phyloP scores from a whole-genome alignment of 345 rosid genomes.

The Linum lewisii region DNA sequence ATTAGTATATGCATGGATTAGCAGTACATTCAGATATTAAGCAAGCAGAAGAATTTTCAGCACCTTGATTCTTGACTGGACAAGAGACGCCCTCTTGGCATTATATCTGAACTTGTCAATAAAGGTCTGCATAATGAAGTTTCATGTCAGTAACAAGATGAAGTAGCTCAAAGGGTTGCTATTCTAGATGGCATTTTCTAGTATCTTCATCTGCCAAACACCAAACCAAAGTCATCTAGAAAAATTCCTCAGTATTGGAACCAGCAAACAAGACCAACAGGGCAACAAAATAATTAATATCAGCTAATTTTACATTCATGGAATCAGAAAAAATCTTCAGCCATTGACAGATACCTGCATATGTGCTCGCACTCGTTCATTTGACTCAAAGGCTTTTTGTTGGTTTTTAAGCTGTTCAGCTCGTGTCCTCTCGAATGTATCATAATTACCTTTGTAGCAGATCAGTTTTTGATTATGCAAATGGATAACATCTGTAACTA shows the following conservation, averaged over 20 bases:
- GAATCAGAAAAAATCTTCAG: neutral
- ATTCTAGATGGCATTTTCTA: too few species aligned
- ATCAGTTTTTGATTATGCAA: constrained; percentile 73
- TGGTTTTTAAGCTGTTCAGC: constrained; percentile 84
- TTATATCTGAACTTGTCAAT: constrained; percentile 97
- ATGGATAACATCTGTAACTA: constrained; percentile 92
- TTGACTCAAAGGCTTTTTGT: constrained; percentile 84
- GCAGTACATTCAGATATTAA: neutral
- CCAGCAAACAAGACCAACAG: neutral
- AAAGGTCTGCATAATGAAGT: constrained; percentile 51
- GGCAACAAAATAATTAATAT: neutral
- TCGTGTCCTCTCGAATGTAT: constrained; percentile 76
- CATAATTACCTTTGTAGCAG: constrained; percentile 82
- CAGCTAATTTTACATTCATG: neutral
- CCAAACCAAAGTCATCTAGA: neutral
- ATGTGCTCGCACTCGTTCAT: constrained; percentile 70
- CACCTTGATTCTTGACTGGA: constrained; percentile 99
- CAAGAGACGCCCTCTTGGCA: constrained; percentile 99
- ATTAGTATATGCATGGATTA: constrained; percentile 8
- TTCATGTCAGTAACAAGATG: neutral
- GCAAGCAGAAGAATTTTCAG: constrained; percentile 6
- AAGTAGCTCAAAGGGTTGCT: neutral
- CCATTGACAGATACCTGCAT: constrained; percentile 62
- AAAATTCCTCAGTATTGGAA: neutral
- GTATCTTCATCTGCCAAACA: neutral